phyloP scores from a whole-genome alignment of 129 eudicot genomes.

The Pulicaria dysenterica region DNA sequence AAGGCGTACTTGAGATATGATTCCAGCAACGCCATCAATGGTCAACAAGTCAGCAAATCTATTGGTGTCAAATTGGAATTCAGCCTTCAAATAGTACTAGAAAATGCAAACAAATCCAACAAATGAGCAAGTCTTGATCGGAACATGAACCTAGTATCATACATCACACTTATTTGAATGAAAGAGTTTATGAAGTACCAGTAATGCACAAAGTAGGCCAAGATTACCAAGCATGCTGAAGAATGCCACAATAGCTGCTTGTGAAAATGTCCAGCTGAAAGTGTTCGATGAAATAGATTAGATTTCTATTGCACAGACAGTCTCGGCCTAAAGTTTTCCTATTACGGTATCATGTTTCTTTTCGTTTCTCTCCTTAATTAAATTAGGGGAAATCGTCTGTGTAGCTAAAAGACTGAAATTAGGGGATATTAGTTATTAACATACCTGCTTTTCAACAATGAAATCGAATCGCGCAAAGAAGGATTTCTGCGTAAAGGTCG shows the following conservation, averaged over 20 bases:
- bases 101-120: conserved; percentile 21
- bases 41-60: conserved; percentile 73
- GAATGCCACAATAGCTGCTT: conserved; percentile 50
- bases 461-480: conserved; percentile 53
- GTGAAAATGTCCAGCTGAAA: conserved; percentile 44
- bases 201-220: conserved; percentile 29
- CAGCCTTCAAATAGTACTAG: conserved; percentile 79
- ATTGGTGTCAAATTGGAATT: conserved; percentile 73
- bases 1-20: conserved; percentile 65
- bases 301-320: too few species aligned
- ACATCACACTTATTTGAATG: neutral
- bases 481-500: conserved; percentile 43
- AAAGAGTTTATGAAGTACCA: conserved; percentile 36
- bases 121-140: conserved; percentile 4
- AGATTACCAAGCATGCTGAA: conserved; percentile 45
- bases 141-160: too few species aligned
- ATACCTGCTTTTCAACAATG: conserved; percentile 68
- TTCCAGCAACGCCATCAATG: conserved; percentile 69
- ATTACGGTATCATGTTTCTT: too few species aligned
- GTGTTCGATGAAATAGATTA: neutral
- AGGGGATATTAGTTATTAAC: neutral
- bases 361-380: too few species aligned
- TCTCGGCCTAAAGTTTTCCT: too few species aligned
- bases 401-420: too few species aligned
- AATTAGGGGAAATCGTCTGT: too few species aligned